Evolutionary conservation across 2,329 filamentous ascomycete species (phyloP).

Genomic region (Alternaria tenuissima): DNA sequence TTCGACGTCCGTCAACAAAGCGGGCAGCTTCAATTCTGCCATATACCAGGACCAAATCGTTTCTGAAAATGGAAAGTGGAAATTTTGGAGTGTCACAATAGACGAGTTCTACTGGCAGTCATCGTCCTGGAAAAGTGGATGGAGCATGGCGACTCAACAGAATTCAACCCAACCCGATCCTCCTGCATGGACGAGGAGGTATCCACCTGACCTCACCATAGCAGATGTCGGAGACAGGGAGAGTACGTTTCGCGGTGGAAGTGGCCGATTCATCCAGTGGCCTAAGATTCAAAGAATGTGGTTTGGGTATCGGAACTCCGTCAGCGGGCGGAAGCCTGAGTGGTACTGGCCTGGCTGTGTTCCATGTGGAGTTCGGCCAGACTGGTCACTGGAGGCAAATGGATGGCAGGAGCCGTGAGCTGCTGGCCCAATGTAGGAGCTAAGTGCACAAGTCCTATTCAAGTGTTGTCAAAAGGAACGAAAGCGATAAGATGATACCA

Average conservation of each 20-base stretch:
- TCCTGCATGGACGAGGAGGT: conserved; percentile 31
- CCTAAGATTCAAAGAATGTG: conserved; percentile 38
- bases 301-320: conserved; percentile 35
- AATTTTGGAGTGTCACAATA: conserved; percentile 38
- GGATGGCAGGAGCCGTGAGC: conserved; percentile 33
- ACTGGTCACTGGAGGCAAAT: conserved; percentile 32
- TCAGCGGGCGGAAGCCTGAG: conserved; percentile 30
- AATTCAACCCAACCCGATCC: conserved; percentile 20
- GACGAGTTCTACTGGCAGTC: conserved; percentile 42
- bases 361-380: conserved; percentile 27
- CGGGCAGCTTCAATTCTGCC: conserved; percentile 34
- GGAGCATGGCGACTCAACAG: conserved; percentile 28
- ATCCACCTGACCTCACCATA: conserved; percentile 35
- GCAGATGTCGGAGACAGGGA: conserved; percentile 31
- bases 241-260: conserved; percentile 31
- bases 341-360: conserved; percentile 38
- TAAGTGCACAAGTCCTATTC: neutral
- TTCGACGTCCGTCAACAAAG: conserved; percentile 29
- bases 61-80: conserved; percentile 34
- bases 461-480: neutral
- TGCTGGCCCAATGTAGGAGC: conserved; percentile 8
- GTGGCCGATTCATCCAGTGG: conserved; percentile 31
- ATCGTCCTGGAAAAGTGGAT: conserved; percentile 33
- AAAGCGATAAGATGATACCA: neutral
- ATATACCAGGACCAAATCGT: conserved; percentile 42